These are phyloP conservation scores for Yamadazyma atmosphaerica DNA, from an alignment of 1,139 yeast genomes.

Conservation along the genomic window DNA sequence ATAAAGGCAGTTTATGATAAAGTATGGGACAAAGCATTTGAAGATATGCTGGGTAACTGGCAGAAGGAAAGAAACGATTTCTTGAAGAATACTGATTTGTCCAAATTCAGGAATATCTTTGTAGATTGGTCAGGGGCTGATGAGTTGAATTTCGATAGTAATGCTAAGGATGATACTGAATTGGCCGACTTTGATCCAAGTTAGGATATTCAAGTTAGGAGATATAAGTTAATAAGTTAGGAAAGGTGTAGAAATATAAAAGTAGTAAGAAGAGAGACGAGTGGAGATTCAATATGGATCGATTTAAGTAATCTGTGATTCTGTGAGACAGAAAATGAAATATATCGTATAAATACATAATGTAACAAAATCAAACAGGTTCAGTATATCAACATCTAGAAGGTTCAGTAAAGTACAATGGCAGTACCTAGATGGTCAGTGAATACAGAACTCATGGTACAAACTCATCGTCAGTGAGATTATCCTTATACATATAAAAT, in stretches of 20 bases:
- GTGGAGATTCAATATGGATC: too few species aligned
- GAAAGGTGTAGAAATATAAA: too few species aligned
- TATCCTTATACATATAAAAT: conserved; percentile 56
- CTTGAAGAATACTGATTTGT: conserved; percentile 70
- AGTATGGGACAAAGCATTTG: conserved; percentile 76
- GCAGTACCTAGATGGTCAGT: too few species aligned
- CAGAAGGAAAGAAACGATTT: conserved; percentile 60
- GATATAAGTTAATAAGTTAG: background rate
- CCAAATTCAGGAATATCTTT: conserved; percentile 43
- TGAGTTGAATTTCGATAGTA: conserved; percentile 35
- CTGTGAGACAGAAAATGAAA: too few species aligned
- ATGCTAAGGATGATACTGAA: conserved; percentile 26
- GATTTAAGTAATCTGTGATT: too few species aligned
- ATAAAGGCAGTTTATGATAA: conserved; percentile 69
- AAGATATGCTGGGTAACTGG: conserved; percentile 73
- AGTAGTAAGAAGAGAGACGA: too few species aligned
- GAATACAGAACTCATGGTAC: too few species aligned
- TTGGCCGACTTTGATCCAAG: conserved; percentile 48
- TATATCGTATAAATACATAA: background rate
- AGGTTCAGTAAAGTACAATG: too few species aligned
- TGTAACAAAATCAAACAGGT: too few species aligned
- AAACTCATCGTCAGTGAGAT: conserved; percentile 18
- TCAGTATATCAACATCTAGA: too few species aligned
- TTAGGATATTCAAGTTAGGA: conserved; percentile 3
- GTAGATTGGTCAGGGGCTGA: conserved; percentile 75